Base-by-base conservation (phyloP, 352 stramenopile species). In the Saprolegnia parasitica region DNA sequence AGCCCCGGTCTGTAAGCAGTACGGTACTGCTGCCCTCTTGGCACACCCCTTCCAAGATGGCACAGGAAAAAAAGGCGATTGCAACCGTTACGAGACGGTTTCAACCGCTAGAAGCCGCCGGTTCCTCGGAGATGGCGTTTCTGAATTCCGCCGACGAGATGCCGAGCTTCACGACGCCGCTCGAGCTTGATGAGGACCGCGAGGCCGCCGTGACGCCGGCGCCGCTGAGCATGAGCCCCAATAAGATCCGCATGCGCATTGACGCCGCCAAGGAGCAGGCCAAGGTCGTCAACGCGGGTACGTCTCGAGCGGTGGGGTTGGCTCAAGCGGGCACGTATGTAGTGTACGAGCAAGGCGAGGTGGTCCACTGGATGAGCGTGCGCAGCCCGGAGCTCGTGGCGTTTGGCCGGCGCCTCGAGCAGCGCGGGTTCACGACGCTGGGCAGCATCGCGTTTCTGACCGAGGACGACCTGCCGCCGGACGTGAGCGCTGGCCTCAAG, bases 301-400 rank as follows among this genome's bases (percentile, higher is more conserved):
- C 24, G 58, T 62, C n/a, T n/a, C n/a, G 15, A 61, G 61, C 60
- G 42, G 18, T 10, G 42, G 3, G 52, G 24, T 13, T 16, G 11
- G 11, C 16, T 15, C 35, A n/a, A 60, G 11, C 11, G 3, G 35
- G 52, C 20, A 11, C 35, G 16, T 58, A 26, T n/a, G 18, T 67
- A 89, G 83, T 93, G 46, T 90, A 82, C 63, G 81, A 90, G 32
- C 82, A 93, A 72, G 79, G 83, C 29, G 83, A 91, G 57, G 86
- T 93, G 37, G 79, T 93, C 55, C 84, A 93, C 75, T 93, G 86
- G 84, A 89, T 91, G 81, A 87, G 73, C 42, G 85, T 85, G n/a
- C 90, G 84, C 45, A 80, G 91, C 66, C 76, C 80, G 18, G 79
- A 80, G 10, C 72, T 93, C 32, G 84, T 88, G 21, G 68, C 65